Evolutionary conservation across 1,284 basidiomycete genomes (phyloP).

Genomic region (Malassezia equina): DNA sequence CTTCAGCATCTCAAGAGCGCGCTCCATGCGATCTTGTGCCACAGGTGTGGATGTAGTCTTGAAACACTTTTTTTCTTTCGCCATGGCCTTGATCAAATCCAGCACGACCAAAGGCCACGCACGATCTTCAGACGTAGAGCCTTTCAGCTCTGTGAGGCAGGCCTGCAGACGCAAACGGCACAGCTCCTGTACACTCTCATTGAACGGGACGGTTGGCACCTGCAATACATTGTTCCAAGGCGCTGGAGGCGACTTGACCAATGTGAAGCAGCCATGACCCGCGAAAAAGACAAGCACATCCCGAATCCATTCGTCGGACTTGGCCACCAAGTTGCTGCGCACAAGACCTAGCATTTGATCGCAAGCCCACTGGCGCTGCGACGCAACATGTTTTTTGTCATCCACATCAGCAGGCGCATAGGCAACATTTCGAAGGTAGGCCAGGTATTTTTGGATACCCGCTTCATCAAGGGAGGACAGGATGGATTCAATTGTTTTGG

Average conservation of each 20-base stretch:
- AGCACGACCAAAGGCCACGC: constrained; percentile 70
- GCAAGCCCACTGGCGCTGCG: constrained; percentile 60
- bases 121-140: constrained; percentile 60
- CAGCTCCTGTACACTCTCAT: constrained; percentile 59
- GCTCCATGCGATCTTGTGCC: constrained; percentile 24
- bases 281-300: constrained; percentile 69
- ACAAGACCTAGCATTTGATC: constrained; percentile 74
- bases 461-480: constrained; percentile 64
- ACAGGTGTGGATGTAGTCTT: constrained; percentile 15
- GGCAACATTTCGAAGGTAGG: constrained; percentile 53
- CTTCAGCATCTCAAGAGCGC: constrained; percentile 20
- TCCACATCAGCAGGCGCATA: constrained; percentile 41
- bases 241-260: constrained; percentile 58
- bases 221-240: constrained; percentile 50
- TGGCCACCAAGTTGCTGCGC: constrained; percentile 69
- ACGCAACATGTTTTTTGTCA: constrained; percentile 19
- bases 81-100: constrained; percentile 56
- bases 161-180: constrained; percentile 65
- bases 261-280: constrained; percentile 68
- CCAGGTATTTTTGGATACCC: constrained; percentile 69
- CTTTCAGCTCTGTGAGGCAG: constrained; percentile 65
- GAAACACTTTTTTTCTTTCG: constrained; percentile 62
- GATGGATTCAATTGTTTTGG: constrained; percentile 81
- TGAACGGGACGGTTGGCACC: constrained; percentile 57
- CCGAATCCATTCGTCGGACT: constrained; percentile 66